Evolutionary conservation across 2,329 filamentous ascomycete genomes (phyloP).

Genomic region (Aspergillus cejpii): DNA sequence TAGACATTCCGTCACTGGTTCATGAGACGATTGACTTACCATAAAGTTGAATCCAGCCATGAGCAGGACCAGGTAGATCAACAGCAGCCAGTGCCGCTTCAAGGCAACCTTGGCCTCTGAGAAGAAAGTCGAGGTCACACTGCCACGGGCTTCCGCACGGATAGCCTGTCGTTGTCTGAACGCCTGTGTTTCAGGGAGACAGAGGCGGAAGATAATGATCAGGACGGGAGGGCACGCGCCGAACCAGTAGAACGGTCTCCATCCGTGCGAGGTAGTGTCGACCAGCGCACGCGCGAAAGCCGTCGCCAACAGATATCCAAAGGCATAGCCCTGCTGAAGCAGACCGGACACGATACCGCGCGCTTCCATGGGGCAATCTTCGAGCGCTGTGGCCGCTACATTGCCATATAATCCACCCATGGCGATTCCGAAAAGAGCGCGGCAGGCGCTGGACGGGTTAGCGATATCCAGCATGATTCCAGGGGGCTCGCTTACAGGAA

Average conservation of each 20-base stretch:
- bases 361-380: constrained; percentile 54
- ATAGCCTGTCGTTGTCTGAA: constrained; percentile 61
- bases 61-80: constrained; percentile 74
- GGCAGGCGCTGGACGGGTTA: constrained; percentile 36
- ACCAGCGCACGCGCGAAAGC: constrained; percentile 47
- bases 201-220: constrained; percentile 71
- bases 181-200: constrained; percentile 69
- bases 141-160: constrained; percentile 51
- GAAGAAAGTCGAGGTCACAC: constrained; percentile 61
- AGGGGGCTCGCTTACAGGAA: constrained; percentile 41
- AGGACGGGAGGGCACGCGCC: constrained; percentile 71
- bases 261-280: constrained; percentile 68
- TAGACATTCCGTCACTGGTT: background rate
- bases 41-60: constrained; percentile 94
- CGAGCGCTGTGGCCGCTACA: constrained; percentile 55
- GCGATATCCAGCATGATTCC: background rate
- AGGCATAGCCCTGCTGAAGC: constrained; percentile 58
- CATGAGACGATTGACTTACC: too few species aligned
- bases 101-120: constrained; percentile 71
- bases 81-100: constrained; percentile 69
- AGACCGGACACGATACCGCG: constrained; percentile 56
- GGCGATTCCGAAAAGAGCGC: constrained; percentile 57
- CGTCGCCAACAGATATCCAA: constrained; percentile 57
- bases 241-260: constrained; percentile 87
- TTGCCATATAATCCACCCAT: constrained; percentile 60